Conservation (phyloP, 305 asterid species). For the Fraxinus paxiana region DNA sequence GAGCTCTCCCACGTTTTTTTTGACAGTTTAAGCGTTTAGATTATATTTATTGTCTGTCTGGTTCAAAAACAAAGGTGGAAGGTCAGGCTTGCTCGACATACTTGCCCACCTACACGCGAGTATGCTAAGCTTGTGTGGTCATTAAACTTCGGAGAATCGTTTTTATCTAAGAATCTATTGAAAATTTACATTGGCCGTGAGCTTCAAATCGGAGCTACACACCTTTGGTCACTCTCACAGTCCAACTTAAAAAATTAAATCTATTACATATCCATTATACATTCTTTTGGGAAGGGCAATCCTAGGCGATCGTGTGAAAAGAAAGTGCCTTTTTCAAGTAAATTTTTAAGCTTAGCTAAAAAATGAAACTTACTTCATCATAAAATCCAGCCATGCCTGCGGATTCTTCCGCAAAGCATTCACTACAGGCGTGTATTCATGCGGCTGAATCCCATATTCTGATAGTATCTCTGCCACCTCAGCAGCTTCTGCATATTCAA, state of each 20-base stretch:
- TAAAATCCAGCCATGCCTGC: conserved; percentile 91
- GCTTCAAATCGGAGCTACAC: background rate
- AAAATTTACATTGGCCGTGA: too few relatives aligned
- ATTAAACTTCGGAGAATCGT: too few relatives aligned
- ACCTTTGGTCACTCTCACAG: too few relatives aligned
- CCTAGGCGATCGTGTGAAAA: background rate
- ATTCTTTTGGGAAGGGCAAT: background rate
- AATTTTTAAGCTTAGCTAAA: background rate
- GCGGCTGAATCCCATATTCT: conserved; percentile 65
- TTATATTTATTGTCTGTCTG: too few relatives aligned
- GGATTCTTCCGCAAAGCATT: conserved; percentile 80
- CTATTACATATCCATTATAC: background rate
- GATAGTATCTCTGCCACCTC: conserved; percentile 91
- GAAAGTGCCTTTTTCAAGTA: background rate
- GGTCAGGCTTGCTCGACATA: background rate
- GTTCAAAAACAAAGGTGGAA: background rate
- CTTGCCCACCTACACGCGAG: too few relatives aligned
- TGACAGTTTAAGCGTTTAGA: too few relatives aligned
- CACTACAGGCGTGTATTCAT: conserved; percentile 79
- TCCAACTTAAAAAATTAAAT: too few relatives aligned
- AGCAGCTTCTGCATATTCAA: conserved; percentile 71
- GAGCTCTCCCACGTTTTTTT: too few relatives aligned
- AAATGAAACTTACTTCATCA: conserved; percentile 70
- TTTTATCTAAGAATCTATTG: too few relatives aligned
- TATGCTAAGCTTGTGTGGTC: too few relatives aligned